Base-by-base conservation (phyloP, 257 asterid species). In the Solanum bukasovii region DNA sequence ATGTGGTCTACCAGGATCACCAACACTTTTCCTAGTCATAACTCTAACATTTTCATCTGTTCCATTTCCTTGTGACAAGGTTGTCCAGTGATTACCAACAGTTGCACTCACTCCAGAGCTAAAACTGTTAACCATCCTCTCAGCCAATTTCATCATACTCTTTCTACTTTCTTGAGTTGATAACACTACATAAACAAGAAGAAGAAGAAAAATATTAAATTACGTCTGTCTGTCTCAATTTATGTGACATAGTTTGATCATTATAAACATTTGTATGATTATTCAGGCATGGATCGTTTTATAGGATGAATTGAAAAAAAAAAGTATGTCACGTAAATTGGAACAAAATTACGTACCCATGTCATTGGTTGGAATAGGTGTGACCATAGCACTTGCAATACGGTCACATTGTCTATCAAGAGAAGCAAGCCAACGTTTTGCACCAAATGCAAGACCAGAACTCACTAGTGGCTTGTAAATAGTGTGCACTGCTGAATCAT, bases 401-500 rank as follows among this genome's bases (percentile, higher is more conserved):
- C 98, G 94, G 72, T 94, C 91, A 38, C 92, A 93, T 72, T 93
- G 91, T 6, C 91, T 89, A 16, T 87, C 86, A 5, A 95, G 93
- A 77, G 90, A 84, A 2, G 96, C 82, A 1, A 91, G 27, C 96
- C 98, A 95, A 2, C 95, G 92, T 1, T 85, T 89, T 0, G 98
- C 96, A 33, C 98, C 96, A 71, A 92, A 95, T 5, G 94, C 98
- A 3, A 93, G 89, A 8, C 95, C 96, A 1, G 93, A 88, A 4
- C 79, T 78, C 9, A 95, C 89, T 18, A 95, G 70, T 23, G 98
- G 93, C 82, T 87, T 91, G 87, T 91, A 92, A n/a, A 94, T 88
- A n/a, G 40, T 52, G 13, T 91, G 90, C 85, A 70, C 75, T 12
- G 52, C 88, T 81, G 83, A 61, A 16, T 90, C 90, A 13, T 90